phyloP scores from a whole-genome alignment of 2,329 filamentous ascomycete genomes.

The Hirsutella thompsonii region DNA sequence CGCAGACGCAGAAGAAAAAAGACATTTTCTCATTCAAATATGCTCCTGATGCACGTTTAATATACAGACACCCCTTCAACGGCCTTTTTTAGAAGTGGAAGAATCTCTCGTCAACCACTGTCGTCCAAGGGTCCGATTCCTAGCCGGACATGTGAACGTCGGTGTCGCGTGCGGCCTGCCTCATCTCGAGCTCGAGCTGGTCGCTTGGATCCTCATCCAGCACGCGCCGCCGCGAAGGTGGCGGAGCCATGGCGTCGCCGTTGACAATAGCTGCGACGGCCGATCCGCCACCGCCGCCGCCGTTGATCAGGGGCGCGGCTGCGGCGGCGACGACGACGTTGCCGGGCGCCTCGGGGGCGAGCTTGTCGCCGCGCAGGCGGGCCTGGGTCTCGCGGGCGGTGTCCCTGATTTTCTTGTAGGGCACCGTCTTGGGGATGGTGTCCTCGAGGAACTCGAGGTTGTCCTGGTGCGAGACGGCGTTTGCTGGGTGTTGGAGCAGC shows the following conservation, averaged over 20 bases:
- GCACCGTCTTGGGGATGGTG: conserved; percentile 74
- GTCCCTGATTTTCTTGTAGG: conserved; percentile 68
- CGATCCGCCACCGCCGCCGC: conserved; percentile 12
- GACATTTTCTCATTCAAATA: no score
- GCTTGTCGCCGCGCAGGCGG: conserved; percentile 27
- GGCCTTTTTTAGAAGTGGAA: no score
- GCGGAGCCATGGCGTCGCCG: conserved; percentile 11
- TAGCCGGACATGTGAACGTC: conserved; percentile 50
- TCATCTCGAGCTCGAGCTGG: conserved; percentile 42
- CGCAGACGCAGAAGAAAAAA: no score
- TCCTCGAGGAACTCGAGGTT: conserved; percentile 92
- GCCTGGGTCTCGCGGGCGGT: conserved; percentile 37
- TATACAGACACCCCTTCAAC: no score
- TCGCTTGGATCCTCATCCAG: conserved; percentile 34
- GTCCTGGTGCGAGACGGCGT: conserved; percentile 75
- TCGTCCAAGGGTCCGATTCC: background rate
- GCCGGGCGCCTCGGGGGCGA: conserved; percentile 12
- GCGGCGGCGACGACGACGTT: conserved; percentile 2
- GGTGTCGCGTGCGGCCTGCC: conserved; percentile 29
- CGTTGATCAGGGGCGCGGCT: conserved; percentile 14
- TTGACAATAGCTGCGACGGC: conserved; percentile 14
- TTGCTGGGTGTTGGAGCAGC: conserved; percentile 37
- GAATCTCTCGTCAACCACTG: no score
- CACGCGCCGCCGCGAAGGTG: conserved; percentile 12
- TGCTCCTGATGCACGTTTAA: no score